Evolutionary conservation across 305 asterid species (phyloP).

Genomic region (Solanum hybrid): DNA sequence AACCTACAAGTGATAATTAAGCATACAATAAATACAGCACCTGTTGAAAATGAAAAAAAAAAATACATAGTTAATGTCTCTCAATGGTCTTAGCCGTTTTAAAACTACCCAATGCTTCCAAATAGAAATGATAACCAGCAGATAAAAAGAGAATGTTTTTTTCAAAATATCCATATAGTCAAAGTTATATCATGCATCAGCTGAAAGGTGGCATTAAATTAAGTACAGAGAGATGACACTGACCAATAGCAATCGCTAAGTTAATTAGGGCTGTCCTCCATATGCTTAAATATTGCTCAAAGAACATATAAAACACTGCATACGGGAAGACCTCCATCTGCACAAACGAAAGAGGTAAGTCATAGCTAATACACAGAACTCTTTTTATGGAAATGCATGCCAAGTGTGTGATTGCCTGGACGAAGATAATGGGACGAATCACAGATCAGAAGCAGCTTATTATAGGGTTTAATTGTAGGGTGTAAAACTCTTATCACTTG

Average conservation of each 20-base stretch:
- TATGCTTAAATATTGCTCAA: conserved; percentile 87
- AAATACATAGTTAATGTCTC: conserved; percentile 4
- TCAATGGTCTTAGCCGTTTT: neutral
- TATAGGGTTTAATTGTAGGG: neutral
- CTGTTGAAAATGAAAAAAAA: conserved; percentile 30
- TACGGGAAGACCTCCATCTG: conserved; percentile 93
- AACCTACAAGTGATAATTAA: conserved; percentile 87
- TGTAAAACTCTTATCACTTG: neutral
- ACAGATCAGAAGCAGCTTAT: neutral
- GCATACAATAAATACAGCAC: conserved; percentile 90
- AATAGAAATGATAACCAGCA: conserved; percentile 2
- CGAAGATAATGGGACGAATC: neutral
- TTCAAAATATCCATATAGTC: neutral
- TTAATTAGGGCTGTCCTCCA: conserved; percentile 91
- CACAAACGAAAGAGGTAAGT: conserved; percentile 17
- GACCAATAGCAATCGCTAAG: conserved; percentile 87
- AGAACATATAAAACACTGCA: conserved; percentile 83
- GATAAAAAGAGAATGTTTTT: neutral
- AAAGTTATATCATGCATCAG: neutral
- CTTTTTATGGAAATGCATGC: neutral
- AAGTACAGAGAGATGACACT: conserved; percentile 17
- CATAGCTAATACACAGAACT: neutral
- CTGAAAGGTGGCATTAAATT: neutral
- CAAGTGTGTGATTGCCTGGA: neutral
- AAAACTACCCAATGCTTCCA: neutral